Conservation (phyloP, 805 yeast species). For the Lipomyces anomalus region DNA sequence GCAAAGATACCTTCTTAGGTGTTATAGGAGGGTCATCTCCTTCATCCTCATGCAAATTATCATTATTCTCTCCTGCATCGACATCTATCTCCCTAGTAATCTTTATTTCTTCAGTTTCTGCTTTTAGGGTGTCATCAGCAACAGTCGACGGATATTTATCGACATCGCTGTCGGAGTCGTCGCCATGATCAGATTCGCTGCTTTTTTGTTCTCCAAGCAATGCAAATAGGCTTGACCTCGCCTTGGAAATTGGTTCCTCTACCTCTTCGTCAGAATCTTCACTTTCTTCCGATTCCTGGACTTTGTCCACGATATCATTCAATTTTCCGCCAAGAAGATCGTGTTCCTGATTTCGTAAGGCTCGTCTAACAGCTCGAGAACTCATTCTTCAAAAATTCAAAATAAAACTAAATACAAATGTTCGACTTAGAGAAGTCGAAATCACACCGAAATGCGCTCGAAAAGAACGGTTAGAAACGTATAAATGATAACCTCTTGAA, state of each 20-base stretch:
- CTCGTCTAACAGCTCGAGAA: conserved; percentile 21
- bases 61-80: neutral
- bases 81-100: neutral
- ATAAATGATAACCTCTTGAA: too few relatives aligned
- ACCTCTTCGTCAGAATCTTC: conserved; percentile 5
- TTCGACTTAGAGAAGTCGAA: too few relatives aligned
- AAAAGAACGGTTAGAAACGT: too few relatives aligned
- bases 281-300: neutral
- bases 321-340: neutral
- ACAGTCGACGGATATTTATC: neutral
- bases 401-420: too few relatives aligned
- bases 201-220: conserved; percentile 9
- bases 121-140: neutral
- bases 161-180: neutral
- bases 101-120: neutral
- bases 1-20: neutral
- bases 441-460: too few relatives aligned
- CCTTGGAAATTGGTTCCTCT: neutral
- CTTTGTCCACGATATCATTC: neutral
- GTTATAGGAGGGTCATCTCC: neutral
- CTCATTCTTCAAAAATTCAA: conserved; percentile 11
- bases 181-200: conserved; percentile 11
- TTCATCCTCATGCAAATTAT: neutral
- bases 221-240: conserved; percentile 13
- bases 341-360: conserved; percentile 13